Conservation (phyloP, 805 yeast species). For the Danielia oregonensis region DNA sequence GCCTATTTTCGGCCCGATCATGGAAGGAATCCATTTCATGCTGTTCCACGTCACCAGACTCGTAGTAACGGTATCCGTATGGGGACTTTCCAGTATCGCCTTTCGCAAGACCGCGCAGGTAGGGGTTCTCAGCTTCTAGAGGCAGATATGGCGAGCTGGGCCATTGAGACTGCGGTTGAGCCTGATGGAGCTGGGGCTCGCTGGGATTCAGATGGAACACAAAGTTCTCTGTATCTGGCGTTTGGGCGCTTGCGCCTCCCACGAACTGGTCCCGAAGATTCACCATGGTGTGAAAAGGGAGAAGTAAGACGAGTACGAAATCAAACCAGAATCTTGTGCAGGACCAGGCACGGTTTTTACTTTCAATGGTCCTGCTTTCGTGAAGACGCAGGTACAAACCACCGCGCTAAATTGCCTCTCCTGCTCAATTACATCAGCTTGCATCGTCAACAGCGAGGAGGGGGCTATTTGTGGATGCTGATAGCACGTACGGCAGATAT, state of each 20-base stretch:
- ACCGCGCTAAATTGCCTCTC: no score
- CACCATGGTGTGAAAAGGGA: slow-evolving; percentile 2
- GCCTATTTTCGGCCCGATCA: background rate
- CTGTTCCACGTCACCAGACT: background rate
- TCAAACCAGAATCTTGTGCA: no score
- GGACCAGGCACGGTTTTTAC: no score
- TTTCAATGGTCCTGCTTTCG: no score
- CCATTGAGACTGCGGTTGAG: background rate
- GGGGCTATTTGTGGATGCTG: no score
- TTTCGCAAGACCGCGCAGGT: background rate
- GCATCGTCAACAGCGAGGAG: no score
- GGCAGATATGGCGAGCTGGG: background rate
- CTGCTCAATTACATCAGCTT: no score
- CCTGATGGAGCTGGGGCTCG: background rate
- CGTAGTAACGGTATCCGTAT: background rate
- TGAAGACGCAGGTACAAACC: no score
- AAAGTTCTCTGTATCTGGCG: slow-evolving; percentile 1
- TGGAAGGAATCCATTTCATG: background rate
- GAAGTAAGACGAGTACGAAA: background rate
- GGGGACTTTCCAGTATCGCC: background rate
- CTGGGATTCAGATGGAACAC: background rate
- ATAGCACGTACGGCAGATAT: no score
- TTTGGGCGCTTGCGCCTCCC: background rate
- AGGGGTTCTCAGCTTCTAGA: background rate
- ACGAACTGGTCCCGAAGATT: slow-evolving; percentile 10